Evolutionary conservation across 2,329 filamentous ascomycete species (phyloP), one percentile per base, ranked within the genome.

Genomic region (Nectriaceae sp.): DNA sequence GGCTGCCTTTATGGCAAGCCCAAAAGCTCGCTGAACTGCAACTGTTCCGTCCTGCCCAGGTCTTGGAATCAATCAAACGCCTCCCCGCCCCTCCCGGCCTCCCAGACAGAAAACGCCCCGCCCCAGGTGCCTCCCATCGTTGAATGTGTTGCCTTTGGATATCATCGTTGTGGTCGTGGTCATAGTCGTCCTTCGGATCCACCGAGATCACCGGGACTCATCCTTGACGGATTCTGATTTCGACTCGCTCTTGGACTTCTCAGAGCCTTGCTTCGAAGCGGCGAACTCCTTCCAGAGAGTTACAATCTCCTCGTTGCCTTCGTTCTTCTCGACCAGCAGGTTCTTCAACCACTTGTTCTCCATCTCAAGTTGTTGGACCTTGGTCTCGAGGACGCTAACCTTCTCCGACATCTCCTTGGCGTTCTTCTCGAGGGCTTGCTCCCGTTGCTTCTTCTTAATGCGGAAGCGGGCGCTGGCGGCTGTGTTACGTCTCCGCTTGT

Each of bases 381-480:
- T 83, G 61, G 79, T 79, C 71, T 95, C 89, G 5, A 96, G 78
- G 16, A 77, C 75, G 16, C 82, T 76, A 43, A 92, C 88, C 73
- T 91, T 91, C 39, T 94, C 88, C 21, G 83, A 83, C 72, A 93
- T 89, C 59, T 95, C 90, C 70, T 91, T 90, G 61, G 90, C 86
- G 3, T 84, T 87, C 63, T 84, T 84, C 70, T 93, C 89, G 44
- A 95, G 83, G 8, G 89, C 87, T 70, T 92, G 88, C 75, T 96
- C 90, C 42, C 90, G 87, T 73, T 94, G 89, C 83, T 96, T 96
- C 86, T 96, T 96, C 84, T 96, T 96, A 67, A 94, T 84, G 50
- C 90, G 87, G 79, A 96, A 96, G 42, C 90, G 87, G 16, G 90
- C 90, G 57, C 87, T 91, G 46, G 90, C 90, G 24, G 90, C 90